Base-by-base conservation (phyloP, 768 basidiomycete genomes). In the Amanita phalloides region DNA sequence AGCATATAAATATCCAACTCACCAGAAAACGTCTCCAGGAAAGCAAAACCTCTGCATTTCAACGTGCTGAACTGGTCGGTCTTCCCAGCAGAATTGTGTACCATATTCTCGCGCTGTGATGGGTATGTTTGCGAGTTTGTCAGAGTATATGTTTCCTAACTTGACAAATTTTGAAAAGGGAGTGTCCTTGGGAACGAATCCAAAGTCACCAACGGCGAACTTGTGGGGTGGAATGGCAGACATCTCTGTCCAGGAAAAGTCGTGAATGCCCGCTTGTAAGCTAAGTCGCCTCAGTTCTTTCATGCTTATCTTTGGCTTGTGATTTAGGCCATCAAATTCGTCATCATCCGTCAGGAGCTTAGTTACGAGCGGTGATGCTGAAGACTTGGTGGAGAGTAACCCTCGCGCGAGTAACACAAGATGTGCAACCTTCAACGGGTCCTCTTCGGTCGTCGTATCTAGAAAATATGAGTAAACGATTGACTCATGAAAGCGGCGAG, bases 131-230 rank as follows among this genome's bases (percentile, higher is more conserved):
- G 53, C 62, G 6, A 58, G 46, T 0, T 58, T 65, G 0, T 70
- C 67, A 6, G 65, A 54, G 4, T 71, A 25, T 3, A 75, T 56
- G 51, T 78, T 76, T 25, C 65, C 56, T 37, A 76, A 55, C 23
- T 62, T 54, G 38, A 70, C 63, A 53, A 76, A 76, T 2, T 66
- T 62, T 4, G 55, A 49, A 59, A 74, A 74, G 25, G 64, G 64
- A 41, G 60, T 59, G 5, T 65, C 66, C 0, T 52, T 44, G 0
- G 69, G 69, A 32, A 75, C 58, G 50, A 74, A 76, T 13, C 75
- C 75, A 23, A 73, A 55, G 53, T 77, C 75, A 6, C 76, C 75
- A 20, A 72, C 66, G 4, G 56, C 39, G 51, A 71, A 74, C 48
- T 68, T 68, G 54, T 68, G 63, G 2, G 71, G 60, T 1, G 70